These are phyloP conservation scores for Ophidiomyces ophidiicola DNA, from an alignment of 2,329 filamentous ascomycete species.

Conservation along the genomic window DNA sequence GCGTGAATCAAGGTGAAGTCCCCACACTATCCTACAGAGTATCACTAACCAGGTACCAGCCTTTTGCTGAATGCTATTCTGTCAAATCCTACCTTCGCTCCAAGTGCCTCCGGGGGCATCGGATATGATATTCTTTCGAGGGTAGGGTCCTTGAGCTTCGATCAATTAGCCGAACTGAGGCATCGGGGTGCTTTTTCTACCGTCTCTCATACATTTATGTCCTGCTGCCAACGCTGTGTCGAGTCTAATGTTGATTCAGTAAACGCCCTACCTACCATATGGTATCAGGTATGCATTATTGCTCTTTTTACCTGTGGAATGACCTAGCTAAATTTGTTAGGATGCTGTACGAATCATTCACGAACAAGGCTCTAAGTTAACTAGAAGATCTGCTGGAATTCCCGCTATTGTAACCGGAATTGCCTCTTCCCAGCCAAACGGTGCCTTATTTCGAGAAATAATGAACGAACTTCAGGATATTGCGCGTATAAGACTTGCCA, in stretches of 20 bases:
- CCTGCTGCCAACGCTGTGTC: conserved; percentile 59
- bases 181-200: conserved; percentile 91
- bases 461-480: conserved; percentile 32
- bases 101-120: conserved; percentile 33
- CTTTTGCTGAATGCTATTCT: conserved; percentile 57
- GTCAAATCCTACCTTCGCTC: conserved; percentile 41
- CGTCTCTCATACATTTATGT: conserved; percentile 74
- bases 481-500: conserved; percentile 24
- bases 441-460: conserved; percentile 30
- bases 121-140: conserved; percentile 47
- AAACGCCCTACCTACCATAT: conserved; percentile 45
- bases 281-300: conserved; percentile 51
- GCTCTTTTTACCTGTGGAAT: conserved; percentile 9
- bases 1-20: conserved; percentile 72
- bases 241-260: conserved; percentile 38
- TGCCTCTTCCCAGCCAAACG: conserved; percentile 49
- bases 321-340: conserved; percentile 18
- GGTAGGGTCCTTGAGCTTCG: conserved; percentile 65
- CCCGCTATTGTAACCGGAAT: conserved; percentile 77
- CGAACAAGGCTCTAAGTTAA: conserved; percentile 64
- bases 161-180: conserved; percentile 67
- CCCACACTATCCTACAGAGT: background rate
- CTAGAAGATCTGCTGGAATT: conserved; percentile 80
- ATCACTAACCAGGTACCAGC: conserved; percentile 35
- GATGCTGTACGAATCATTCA: conserved; percentile 56